Evolutionary conservation across 116 monocot genomes (phyloP).

Genomic region (Cymodocea nodosa): DNA sequence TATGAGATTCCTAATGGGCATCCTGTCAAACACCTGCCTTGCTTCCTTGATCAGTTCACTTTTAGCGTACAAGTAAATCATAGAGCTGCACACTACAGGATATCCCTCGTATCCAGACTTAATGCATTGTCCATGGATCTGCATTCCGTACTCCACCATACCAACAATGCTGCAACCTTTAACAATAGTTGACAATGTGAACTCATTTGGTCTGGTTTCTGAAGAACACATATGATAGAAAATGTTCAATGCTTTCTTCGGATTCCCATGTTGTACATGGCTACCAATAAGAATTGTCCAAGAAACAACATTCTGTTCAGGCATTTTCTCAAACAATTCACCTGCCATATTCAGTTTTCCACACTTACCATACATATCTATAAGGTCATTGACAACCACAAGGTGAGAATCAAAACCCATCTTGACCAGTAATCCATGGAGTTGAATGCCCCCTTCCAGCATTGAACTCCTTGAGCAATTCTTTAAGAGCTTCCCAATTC

Average conservation of each 20-base stretch:
- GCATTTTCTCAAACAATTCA: slow-evolving; percentile 27
- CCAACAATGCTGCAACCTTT: slow-evolving; percentile 28
- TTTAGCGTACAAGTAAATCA: slow-evolving; percentile 30
- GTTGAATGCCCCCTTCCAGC: slow-evolving; percentile 9
- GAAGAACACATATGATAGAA: slow-evolving; percentile 18
- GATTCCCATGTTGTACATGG: slow-evolving; percentile 11
- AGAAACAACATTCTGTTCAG: slow-evolving; percentile 22
- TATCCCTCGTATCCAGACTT: slow-evolving; percentile 29
- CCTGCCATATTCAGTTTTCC: slow-evolving; percentile 4
- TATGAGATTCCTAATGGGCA: slow-evolving; percentile 15
- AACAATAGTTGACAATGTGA: slow-evolving; percentile 31
- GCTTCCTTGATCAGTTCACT: slow-evolving; percentile 22
- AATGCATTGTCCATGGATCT: slow-evolving; percentile 30
- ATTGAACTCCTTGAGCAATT: slow-evolving; percentile 11
- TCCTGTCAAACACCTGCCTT: slow-evolving; percentile 17
- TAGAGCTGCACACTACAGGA: slow-evolving; percentile 30
- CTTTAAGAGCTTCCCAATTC: slow-evolving; percentile 17
- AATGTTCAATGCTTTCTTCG: slow-evolving; percentile 8
- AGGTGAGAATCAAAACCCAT: slow-evolving; percentile 19
- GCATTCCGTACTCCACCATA: slow-evolving; percentile 12
- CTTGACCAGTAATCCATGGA: slow-evolving; percentile 17
- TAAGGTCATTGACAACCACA: slow-evolving; percentile 19
- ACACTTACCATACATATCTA: slow-evolving; percentile 27
- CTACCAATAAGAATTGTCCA: slow-evolving; percentile 30
- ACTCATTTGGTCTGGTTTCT: slow-evolving; percentile 27